Percentiles rank a stretch among this genome's conserved stretches.
Conservation (phyloP, 305 asterid genomes). For the Galium porrigens region DNA sequence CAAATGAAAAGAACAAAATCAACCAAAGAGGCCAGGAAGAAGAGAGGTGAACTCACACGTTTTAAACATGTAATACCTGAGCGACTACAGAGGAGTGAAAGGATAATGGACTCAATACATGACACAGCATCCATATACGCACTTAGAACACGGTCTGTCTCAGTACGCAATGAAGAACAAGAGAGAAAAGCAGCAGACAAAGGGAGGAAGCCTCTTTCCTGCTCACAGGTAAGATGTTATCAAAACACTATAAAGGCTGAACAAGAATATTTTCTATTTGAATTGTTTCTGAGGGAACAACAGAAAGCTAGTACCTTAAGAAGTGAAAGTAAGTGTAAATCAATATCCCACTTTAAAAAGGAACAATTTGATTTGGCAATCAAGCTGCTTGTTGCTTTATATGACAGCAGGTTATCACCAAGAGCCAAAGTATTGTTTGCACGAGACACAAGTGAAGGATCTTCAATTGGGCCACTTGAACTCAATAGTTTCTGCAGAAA, state of each 20-base stretch:
- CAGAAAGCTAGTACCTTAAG: conserved; percentile 44
- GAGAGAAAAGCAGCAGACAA: conserved; percentile 89
- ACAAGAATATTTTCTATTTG: neutral
- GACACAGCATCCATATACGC: conserved; percentile 50
- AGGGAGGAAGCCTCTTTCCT: conserved; percentile 96
- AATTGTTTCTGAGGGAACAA: neutral
- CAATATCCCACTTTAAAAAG: conserved; percentile 51
- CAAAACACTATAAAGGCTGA: conserved; percentile 16
- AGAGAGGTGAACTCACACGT: neutral
- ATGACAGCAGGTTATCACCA: conserved; percentile 49
- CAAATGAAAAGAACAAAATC: conserved; percentile 19
- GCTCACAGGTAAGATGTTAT: conserved; percentile 26
- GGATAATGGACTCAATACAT: conserved; percentile 56
- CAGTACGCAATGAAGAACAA: conserved; percentile 52
- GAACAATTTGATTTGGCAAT: conserved; percentile 55
- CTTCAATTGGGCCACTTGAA: conserved; percentile 56
- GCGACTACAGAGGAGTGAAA: conserved; percentile 62
- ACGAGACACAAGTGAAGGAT: conserved; percentile 64
- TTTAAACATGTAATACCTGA: conserved; percentile 38
- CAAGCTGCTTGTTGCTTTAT: conserved; percentile 57
- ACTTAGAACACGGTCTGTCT: conserved; percentile 44
- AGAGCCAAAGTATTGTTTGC: conserved; percentile 49
- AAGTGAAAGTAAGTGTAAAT: conserved; percentile 61
- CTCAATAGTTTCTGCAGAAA: conserved; percentile 45
- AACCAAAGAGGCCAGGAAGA: neutral